Conservation (phyloP, 108 stramenopile genomes). For the Mayamaea pseudoterrestris region DNA sequence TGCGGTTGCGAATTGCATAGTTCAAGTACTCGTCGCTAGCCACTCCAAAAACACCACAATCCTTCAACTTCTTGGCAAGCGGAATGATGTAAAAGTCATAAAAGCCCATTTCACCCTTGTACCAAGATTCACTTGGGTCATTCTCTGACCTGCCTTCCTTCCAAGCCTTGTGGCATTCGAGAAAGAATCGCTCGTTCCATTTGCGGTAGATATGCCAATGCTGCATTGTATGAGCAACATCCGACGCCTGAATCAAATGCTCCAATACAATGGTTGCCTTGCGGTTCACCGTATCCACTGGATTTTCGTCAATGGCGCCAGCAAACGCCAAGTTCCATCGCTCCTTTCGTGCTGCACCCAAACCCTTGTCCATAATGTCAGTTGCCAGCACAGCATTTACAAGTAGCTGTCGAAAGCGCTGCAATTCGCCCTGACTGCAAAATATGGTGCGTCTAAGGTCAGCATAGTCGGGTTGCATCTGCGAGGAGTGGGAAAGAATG, state of each 20-base stretch:
- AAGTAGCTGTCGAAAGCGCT: slow-evolving; percentile 7
- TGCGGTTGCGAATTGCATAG: slow-evolving; percentile 14
- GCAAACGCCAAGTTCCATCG: slow-evolving; percentile 8
- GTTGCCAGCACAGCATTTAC: slow-evolving; percentile 9
- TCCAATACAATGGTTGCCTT: slow-evolving; percentile 30
- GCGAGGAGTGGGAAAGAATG: too few relatives aligned
- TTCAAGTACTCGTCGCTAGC: slow-evolving; percentile 17
- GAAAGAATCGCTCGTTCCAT: slow-evolving; percentile 38
- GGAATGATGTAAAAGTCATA: slow-evolving; percentile 39
- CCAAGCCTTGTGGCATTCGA: slow-evolving; percentile 20
- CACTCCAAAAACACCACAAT: slow-evolving; percentile 33
- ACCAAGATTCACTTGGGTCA: slow-evolving; percentile 21
- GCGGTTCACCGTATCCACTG: slow-evolving; percentile 1
- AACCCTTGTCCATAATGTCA: slow-evolving; percentile 10
- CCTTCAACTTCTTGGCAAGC: slow-evolving; percentile 28
- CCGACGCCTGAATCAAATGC: slow-evolving; percentile 36
- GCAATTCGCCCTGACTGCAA: neutral
- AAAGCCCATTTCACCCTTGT: slow-evolving; percentile 30
- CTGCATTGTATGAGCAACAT: slow-evolving; percentile 48
- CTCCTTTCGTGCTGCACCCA: neutral
- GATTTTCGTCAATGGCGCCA: neutral
- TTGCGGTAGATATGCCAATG: slow-evolving; percentile 34
- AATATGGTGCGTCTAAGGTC: too few relatives aligned
- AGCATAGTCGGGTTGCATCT: too few relatives aligned
- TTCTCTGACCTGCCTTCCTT: slow-evolving; percentile 9